These are phyloP conservation scores for Fusarium globosum DNA, from an alignment of 2,329 filamentous ascomycete genomes.

Conservation along the genomic window DNA sequence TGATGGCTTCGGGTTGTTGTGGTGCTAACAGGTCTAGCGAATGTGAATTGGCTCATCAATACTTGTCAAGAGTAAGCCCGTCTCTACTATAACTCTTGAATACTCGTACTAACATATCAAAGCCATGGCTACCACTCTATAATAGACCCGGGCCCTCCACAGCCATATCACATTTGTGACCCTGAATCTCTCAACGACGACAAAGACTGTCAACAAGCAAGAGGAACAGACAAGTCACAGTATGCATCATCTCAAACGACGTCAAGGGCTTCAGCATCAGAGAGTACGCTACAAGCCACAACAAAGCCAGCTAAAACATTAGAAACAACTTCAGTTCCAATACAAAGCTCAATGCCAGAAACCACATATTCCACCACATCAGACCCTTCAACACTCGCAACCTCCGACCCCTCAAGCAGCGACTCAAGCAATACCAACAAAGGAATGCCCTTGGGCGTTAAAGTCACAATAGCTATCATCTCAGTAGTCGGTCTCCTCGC, in stretches of 20 bases:
- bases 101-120: conserved; percentile 9
- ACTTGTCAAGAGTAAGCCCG: conserved; percentile 60
- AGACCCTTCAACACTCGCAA: conserved; percentile 34
- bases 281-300: neutral
- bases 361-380: conserved; percentile 32
- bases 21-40: conserved; percentile 53
- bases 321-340: conserved; percentile 2
- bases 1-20: neutral
- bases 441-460: conserved; percentile 53
- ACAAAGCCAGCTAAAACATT: neutral
- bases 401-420: conserved; percentile 16
- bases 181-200: conserved; percentile 14
- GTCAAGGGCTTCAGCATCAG: neutral
- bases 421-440: neutral
- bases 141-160: conserved; percentile 44
- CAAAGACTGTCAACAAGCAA: conserved; percentile 25
- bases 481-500: conserved; percentile 53
- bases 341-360: conserved; percentile 21
- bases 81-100: neutral
- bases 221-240: neutral
- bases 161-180: conserved; percentile 38
- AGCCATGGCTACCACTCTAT: conserved; percentile 45
- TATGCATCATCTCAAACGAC: neutral
- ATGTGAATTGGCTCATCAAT: conserved; percentile 63
- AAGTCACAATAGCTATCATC: conserved; percentile 59